A percentile compares a stretch with the other conserved stretches of the same genome.
Evolutionary conservation across 163 green algal genomes (phyloP).

Genomic region (Trebouxia gelatinosa): DNA sequence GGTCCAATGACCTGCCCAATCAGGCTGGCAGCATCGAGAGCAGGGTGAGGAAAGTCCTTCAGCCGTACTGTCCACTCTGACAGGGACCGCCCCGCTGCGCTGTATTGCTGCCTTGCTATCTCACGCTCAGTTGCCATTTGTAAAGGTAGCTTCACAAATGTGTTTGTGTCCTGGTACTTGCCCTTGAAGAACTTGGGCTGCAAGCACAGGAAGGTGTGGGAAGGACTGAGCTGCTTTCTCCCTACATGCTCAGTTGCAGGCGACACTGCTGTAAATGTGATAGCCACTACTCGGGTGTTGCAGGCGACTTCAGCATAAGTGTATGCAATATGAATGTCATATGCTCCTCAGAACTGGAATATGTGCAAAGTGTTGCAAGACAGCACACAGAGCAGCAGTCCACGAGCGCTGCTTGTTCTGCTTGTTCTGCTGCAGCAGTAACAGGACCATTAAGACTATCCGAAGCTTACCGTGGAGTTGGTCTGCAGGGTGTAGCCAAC

Average conservation of each 20-base stretch:
- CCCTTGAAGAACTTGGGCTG: slow-evolving; percentile 80
- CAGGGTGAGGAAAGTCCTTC: slow-evolving; percentile 50
- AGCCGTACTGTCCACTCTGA: slow-evolving; percentile 32
- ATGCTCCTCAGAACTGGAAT: no score
- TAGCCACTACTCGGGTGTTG: not conserved
- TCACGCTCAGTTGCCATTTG: slow-evolving; percentile 76
- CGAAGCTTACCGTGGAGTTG: slow-evolving; percentile 57
- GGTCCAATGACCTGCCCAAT: slow-evolving; percentile 55
- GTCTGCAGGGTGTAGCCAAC: slow-evolving; percentile 75
- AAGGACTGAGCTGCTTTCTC: not conserved
- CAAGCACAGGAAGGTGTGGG: not conserved
- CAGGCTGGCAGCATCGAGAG: slow-evolving; percentile 29
- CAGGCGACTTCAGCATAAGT: not conserved
- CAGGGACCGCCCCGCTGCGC: not conserved
- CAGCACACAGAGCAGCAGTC: no score
- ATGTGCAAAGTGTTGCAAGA: no score
- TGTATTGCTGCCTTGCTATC: slow-evolving; percentile 57
- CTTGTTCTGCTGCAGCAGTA: not conserved
- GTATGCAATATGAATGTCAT: not conserved
- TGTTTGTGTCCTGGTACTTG: slow-evolving; percentile 78
- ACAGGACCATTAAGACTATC: not conserved
- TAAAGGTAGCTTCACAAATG: slow-evolving; percentile 77
- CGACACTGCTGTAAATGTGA: not conserved
- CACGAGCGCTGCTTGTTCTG: no score
- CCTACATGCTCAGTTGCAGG: not conserved